Evolutionary conservation across 805 yeast species (phyloP), one percentile per base, ranked within the genome.

Genomic region (Wickerhamomyces pijperi): DNA sequence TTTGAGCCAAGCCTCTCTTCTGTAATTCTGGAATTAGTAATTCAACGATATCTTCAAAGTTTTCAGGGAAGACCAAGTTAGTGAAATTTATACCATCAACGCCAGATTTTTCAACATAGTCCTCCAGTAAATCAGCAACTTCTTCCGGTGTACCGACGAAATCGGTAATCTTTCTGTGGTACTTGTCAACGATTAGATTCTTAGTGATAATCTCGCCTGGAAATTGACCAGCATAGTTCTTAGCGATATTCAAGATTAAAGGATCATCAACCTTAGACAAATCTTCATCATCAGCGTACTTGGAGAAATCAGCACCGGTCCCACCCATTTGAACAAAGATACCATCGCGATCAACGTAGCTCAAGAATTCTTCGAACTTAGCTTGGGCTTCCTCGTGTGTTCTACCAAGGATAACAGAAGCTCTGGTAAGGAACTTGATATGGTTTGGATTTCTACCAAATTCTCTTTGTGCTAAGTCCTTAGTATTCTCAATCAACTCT

Each of bases 261-360:
- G 60, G 64, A 39, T 58, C 53, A 8, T 48, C 56, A 42, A 53
- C 63, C 35, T 55, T 46, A 19, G 61, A 55, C 36, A 67, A 51
- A 41, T 67, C 71, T 38, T 65, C 58, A 9, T 65, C 69, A 68
- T 70, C 16, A 60, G 64, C 67, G 64, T 59, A 21, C 67, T 70
- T 36, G 61, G 56, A 45, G 58, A 66, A 31, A 63, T 51, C 70
- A 31, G 63, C 51, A 5, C 70, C 71, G 4, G 65, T 62, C 64
- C 70, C 65, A 17, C 70, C 72, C n/a, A 68, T 52, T 42, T 65
- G 66, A 1, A 65, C 67, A 34, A 61, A 61, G 6, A 65, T 65
- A 9, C 69, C 71, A 31, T 64, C 70, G 7, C 54, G 36, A 41
- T 62, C 67, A 16, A 59, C 61, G 40, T 60, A 63, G 8, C 42